These are phyloP conservation scores for Starmerella vaccinii DNA, from an alignment of 805 yeast genomes.

Conservation along the genomic window DNA sequence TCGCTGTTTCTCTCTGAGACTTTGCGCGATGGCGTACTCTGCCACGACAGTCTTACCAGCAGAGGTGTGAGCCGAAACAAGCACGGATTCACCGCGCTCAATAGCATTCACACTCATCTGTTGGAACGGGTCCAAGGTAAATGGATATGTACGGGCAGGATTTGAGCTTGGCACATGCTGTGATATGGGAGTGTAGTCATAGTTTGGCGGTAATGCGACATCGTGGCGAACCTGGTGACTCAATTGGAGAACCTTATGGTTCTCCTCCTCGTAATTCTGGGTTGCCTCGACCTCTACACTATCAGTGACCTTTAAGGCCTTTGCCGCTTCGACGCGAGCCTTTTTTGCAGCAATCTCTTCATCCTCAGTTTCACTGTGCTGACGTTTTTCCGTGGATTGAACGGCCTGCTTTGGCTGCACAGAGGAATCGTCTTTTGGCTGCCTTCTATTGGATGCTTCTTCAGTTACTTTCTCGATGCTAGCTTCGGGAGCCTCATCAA, in stretches of 20 bases:
- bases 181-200: slow-evolving; percentile 76
- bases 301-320: slow-evolving; percentile 23
- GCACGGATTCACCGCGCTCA: slow-evolving; percentile 84
- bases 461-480: not conserved
- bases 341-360: not conserved
- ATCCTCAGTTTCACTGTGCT: slow-evolving; percentile 3
- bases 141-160: slow-evolving; percentile 82
- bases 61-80: slow-evolving; percentile 95
- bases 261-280: slow-evolving; percentile 19
- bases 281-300: slow-evolving; percentile 24
- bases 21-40: slow-evolving; percentile 92
- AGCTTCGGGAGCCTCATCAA: slow-evolving; percentile 21
- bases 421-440: not conserved
- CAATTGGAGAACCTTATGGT: slow-evolving; percentile 42
- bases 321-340: not conserved
- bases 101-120: slow-evolving; percentile 94
- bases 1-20: slow-evolving; percentile 81
- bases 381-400: not conserved
- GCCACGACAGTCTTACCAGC: slow-evolving; percentile 98
- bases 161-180: slow-evolving; percentile 65
- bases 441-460: not conserved
- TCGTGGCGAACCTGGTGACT: slow-evolving; percentile 95
- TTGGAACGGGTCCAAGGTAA: slow-evolving; percentile 92
- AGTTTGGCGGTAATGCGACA: slow-evolving; percentile 90
- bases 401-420: not conserved